These are phyloP conservation scores for Starmerella lactis-condensi DNA, from an alignment of 805 yeast species.

Conservation along the genomic window DNA sequence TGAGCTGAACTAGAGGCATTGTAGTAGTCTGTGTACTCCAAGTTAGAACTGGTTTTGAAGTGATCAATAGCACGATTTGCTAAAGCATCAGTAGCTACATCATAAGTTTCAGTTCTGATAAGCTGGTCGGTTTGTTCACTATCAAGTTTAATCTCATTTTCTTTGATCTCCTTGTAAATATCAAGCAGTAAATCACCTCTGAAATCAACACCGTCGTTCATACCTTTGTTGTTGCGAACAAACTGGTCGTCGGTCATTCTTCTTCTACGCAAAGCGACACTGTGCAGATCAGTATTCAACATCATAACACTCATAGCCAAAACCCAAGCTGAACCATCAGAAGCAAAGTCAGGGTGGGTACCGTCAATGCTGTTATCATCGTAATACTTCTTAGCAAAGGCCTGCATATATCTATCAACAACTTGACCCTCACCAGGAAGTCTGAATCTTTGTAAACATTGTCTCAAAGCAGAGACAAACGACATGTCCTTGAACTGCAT, in stretches of 20 bases:
- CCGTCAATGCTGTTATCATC: slow-evolving; percentile 44
- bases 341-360: slow-evolving; percentile 35
- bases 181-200: slow-evolving; percentile 52
- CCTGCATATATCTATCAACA: slow-evolving; percentile 88
- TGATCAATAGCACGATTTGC: slow-evolving; percentile 72
- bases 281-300: slow-evolving; percentile 89
- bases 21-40: slow-evolving; percentile 40
- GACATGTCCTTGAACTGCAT: slow-evolving; percentile 54
- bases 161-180: slow-evolving; percentile 60
- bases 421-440: slow-evolving; percentile 97
- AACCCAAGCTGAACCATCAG: slow-evolving; percentile 87
- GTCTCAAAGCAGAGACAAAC: slow-evolving; percentile 74
- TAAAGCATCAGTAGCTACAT: slow-evolving; percentile 83
- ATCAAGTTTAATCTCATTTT: slow-evolving; percentile 71
- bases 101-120: slow-evolving; percentile 61
- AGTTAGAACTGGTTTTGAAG: slow-evolving; percentile 36
- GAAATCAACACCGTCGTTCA: slow-evolving; percentile 75
- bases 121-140: slow-evolving; percentile 90
- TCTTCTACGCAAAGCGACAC: slow-evolving; percentile 56
- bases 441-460: slow-evolving; percentile 70
- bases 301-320: slow-evolving; percentile 79
- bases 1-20: slow-evolving; percentile 77
- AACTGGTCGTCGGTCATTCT: slow-evolving; percentile 83
- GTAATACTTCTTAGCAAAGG: slow-evolving; percentile 82
- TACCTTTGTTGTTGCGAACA: slow-evolving; percentile 69